Conservation (phyloP, 345 rosid genomes). For the Abelmoschus esculentus region DNA sequence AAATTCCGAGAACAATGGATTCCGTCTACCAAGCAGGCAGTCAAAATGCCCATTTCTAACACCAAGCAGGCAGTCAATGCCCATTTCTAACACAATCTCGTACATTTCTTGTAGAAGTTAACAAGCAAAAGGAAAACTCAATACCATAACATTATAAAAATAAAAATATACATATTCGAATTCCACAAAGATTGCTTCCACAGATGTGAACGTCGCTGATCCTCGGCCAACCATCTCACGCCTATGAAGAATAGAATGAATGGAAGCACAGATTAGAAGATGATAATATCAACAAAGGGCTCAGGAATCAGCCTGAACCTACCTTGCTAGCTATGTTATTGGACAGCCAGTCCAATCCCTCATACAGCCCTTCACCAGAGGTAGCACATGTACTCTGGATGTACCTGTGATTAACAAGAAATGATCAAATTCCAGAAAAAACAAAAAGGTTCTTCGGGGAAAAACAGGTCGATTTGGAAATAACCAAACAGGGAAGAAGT, state of each 20-base stretch:
- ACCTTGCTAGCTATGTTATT: constrained; percentile 72
- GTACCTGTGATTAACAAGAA: constrained; percentile 35
- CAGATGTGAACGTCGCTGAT: not conserved
- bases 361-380: constrained; percentile 71
- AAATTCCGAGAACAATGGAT: constrained; percentile 14
- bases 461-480: not conserved
- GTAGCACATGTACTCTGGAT: constrained; percentile 80
- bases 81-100: constrained; percentile 12
- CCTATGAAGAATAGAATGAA: constrained; percentile 16
- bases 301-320: not conserved
- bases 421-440: not conserved
- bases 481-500: not conserved
- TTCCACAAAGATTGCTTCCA: not conserved
- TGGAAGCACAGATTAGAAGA: not conserved
- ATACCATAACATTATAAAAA: not conserved
- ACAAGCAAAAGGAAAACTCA: constrained; percentile 8
- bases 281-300: not conserved
- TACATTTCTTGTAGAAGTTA: constrained; percentile 16
- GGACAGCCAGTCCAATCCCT: constrained; percentile 81
- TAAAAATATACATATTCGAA: not conserved
- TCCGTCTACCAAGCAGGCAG: constrained; percentile 17
- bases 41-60: constrained; percentile 6
- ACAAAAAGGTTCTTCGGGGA: not conserved
- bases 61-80: not conserved
- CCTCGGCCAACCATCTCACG: constrained; percentile 3